Percentiles rank a stretch among this genome's conserved stretches.
Conservation (phyloP, 306 rosid genomes). For the Trifolium subterraneum region DNA sequence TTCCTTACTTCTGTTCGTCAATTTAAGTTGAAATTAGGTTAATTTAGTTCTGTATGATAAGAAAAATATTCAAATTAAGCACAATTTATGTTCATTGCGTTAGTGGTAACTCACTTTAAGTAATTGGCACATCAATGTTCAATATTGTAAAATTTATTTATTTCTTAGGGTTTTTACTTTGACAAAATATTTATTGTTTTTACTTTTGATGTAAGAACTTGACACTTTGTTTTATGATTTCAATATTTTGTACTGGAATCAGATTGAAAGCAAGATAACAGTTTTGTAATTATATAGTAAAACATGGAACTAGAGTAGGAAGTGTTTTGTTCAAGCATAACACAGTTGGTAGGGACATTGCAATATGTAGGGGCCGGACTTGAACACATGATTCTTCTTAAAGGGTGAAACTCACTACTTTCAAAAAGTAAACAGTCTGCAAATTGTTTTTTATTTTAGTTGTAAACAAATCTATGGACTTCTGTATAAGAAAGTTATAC, state of each 20-base stretch:
- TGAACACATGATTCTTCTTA: too few relatives aligned
- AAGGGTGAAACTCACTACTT: neutral
- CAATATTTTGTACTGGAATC: neutral
- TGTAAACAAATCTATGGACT: neutral
- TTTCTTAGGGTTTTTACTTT: neutral
- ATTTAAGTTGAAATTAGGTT: neutral
- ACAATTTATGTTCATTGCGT: neutral
- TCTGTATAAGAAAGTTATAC: neutral
- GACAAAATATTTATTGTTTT: neutral
- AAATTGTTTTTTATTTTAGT: conserved; percentile 24
- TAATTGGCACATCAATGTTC: neutral
- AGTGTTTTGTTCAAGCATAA: neutral
- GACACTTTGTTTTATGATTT: neutral
- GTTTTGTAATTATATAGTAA: neutral
- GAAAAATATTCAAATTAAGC: neutral
- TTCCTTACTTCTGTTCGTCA: neutral
- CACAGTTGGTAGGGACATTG: too few relatives aligned
- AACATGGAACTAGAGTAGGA: neutral
- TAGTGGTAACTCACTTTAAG: conserved; percentile 25
- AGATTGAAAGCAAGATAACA: neutral
- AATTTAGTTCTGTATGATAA: neutral
- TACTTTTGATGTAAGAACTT: neutral
- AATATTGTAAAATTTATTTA: neutral
- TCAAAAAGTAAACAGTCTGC: neutral
- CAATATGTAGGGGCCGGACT: too few relatives aligned